These are phyloP conservation scores for Gossypium australe DNA, from an alignment of 345 rosid species.

Conservation along the genomic window DNA sequence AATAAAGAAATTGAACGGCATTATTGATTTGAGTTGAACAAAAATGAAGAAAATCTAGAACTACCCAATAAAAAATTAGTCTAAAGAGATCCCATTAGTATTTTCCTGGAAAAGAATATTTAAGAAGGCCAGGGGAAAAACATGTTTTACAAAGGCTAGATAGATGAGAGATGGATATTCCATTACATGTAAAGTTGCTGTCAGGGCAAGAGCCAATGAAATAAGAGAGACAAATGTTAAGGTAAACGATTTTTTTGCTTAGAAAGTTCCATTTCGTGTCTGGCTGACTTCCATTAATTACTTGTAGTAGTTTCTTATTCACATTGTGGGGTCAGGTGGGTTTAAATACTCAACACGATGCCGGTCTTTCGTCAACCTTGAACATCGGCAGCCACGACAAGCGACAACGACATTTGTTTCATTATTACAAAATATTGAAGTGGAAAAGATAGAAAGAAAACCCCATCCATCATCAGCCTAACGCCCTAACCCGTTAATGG, in stretches of 20 bases:
- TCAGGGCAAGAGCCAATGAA: not conserved
- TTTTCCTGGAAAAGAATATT: not conserved
- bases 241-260: not conserved
- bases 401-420: not conserved
- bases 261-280: conserved; percentile 5
- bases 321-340: not conserved
- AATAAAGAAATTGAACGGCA: conserved; percentile 5
- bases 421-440: not conserved
- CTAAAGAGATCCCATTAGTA: not conserved
- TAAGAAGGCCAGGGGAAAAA: not conserved
- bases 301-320: not conserved
- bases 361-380: not conserved
- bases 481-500: not conserved
- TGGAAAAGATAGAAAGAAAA: not conserved
- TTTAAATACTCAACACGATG: not conserved
- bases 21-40: conserved; percentile 15
- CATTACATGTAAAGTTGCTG: not conserved
- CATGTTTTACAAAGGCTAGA: not conserved
- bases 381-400: not conserved
- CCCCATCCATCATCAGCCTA: not conserved
- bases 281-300: not conserved
- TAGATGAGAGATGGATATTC: not conserved
- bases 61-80: not conserved
- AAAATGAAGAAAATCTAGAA: not conserved
- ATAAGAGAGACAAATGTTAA: not conserved